Percentiles rank a stretch among this genome's conserved stretches.
Conservation (phyloP, 352 stramenopile species). For the Phytophthora colocasiae region DNA sequence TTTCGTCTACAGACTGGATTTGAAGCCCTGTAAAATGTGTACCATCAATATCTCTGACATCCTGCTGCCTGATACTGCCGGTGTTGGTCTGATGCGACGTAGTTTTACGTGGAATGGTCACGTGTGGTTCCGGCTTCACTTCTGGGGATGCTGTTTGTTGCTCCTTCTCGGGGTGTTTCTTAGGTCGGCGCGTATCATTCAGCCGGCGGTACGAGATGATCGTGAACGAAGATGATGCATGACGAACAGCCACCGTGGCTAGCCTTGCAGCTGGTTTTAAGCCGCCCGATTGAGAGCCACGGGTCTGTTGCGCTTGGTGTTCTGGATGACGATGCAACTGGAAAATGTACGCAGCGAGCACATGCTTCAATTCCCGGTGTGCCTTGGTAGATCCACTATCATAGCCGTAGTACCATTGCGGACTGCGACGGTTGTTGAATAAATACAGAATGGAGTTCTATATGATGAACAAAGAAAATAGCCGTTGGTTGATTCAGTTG, state of each 20-base stretch:
- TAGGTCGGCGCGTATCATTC: background rate
- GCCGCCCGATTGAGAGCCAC: too few relatives aligned
- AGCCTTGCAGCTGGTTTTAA: background rate
- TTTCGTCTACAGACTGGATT: background rate
- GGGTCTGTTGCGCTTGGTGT: background rate
- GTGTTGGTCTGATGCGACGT: too few relatives aligned
- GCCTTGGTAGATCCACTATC: constrained; percentile 50
- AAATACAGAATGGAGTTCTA: constrained; percentile 45
- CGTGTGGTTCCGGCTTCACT: background rate
- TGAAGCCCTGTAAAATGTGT: background rate
- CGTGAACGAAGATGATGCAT: constrained; percentile 36
- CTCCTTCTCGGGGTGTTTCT: background rate
- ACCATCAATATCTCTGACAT: background rate
- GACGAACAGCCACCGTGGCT: constrained; percentile 27
- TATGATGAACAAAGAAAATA: too few relatives aligned
- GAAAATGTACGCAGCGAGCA: constrained; percentile 44
- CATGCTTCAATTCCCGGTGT: constrained; percentile 43
- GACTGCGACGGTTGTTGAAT: constrained; percentile 45
- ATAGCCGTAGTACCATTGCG: constrained; percentile 50
- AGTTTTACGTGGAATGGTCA: background rate
- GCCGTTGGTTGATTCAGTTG: too few relatives aligned
- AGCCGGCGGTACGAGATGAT: constrained; percentile 43
- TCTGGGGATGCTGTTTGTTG: background rate
- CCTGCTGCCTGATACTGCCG: background rate
- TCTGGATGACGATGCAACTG: constrained; percentile 5